Evolutionary conservation across 257 asterid species (phyloP).

Genomic region (Solanum gandarillasii): DNA sequence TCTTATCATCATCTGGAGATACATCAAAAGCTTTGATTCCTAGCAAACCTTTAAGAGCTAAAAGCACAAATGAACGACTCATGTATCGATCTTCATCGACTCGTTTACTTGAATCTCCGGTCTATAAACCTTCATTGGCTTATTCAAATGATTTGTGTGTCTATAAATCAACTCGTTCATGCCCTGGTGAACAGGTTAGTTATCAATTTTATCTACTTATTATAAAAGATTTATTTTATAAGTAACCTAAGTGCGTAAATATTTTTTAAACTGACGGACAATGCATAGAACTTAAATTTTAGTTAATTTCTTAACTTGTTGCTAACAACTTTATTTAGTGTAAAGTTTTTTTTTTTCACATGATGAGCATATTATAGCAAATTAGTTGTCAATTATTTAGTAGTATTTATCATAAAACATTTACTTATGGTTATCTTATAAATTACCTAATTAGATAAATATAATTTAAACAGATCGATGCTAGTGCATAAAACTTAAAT

Average conservation of each 20-base stretch:
- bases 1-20: conserved; percentile 3
- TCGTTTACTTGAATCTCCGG: conserved; percentile 28
- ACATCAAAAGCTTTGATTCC: conserved; percentile 11
- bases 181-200: background rate
- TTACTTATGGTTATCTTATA: background rate
- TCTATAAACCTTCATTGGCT: conserved; percentile 12
- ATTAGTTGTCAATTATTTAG: background rate
- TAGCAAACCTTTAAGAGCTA: background rate
- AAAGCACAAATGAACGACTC: conserved; percentile 13
- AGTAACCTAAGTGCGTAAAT: background rate
- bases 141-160: conserved; percentile 14
- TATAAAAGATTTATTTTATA: background rate
- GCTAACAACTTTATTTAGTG: background rate
- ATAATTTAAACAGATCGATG: background rate
- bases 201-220: background rate
- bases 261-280: background rate
- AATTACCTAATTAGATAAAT: background rate
- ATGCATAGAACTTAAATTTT: background rate
- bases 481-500: background rate
- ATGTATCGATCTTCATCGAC: conserved; percentile 36
- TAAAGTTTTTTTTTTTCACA: background rate
- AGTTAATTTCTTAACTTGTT: background rate
- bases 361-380: background rate
- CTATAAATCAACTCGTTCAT: conserved; percentile 13
- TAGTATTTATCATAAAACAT: background rate